Evolutionary conservation across 1,284 basidiomycete species (phyloP), one percentile per base, ranked within the genome.

Genomic region (Thelephora terrestris): DNA sequence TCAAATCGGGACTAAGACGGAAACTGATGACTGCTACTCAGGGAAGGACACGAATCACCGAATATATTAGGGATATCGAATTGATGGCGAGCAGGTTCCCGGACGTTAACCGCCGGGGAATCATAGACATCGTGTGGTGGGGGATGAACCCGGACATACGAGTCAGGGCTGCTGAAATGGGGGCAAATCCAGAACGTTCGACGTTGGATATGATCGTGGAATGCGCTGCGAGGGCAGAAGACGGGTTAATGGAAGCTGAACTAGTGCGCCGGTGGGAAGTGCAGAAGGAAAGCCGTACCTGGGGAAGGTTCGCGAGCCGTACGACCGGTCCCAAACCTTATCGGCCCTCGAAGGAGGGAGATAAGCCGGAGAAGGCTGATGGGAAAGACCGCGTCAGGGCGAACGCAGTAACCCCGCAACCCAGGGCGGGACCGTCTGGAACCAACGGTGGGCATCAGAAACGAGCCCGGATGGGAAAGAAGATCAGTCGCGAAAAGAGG

Each of bases 101-200:
- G 3, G 53, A 58, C 32, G 51, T 58, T 0, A 49, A 47, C 0
- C 45, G 56, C 21, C 34, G 49, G 7, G 51, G 54, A 42, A 21
- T 57, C 1, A 47, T 53, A 1, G 50, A 54, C 20, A 51, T 56
- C 6, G 54, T 57, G 48, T 57, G 54, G 54, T 24, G 42, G 14
- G 56, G 54, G 2, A 5, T 57, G 35, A 42, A 53, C n/a, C n/a
- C n/a, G n/a, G n/a, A n/a, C n/a, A n/a, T n/a, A n/a, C n/a, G n/a
- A n/a, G n/a, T n/a, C n/a, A n/a, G n/a, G n/a, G n/a, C n/a, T n/a
- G n/a, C n/a, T n/a, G n/a, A n/a, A n/a, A n/a, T n/a, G n/a, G n/a
- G n/a, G n/a, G n/a, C n/a, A n/a, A n/a, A n/a, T n/a, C n/a, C n/a
- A n/a, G n/a, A n/a, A n/a, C n/a, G n/a, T n/a, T n/a, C n/a, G n/a